Base-by-base conservation (phyloP, 192 early-diverging fungal genomes). In the Coemansia sp. region DNA sequence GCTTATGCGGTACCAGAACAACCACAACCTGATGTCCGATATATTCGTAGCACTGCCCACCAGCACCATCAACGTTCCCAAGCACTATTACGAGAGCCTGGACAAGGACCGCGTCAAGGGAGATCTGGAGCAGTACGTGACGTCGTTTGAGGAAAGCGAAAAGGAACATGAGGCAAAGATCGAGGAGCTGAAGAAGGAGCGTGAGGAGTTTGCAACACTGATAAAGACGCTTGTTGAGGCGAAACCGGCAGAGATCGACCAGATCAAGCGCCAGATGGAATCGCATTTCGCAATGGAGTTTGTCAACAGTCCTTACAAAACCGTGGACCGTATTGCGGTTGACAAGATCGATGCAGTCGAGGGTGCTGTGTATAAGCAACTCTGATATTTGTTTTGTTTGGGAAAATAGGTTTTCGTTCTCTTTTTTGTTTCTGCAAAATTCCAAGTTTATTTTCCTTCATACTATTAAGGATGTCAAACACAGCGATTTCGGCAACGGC, bases 11-110 rank as follows among this genome's bases (percentile, higher is more conserved):
- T 79, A 79, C 59, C 76, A 79, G 44, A 65, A 73, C 56, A 79
- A 73, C 64, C 76, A 79, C 57, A 73, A 59, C 28, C 10, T 79
- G 45, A 73, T 79, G 76, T 59, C 76, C 5, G 76, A 79, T 37
- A 58, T 79, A 4, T 79, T 79, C 30, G 57, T 79, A 0, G 76
- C 76, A n/a, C 41, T 79, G 42, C 76, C 76, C 3, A 69, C 67
- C 0, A 79, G 76, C 67, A 69, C 67, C 2, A 62, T 73, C 20
- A 60, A 47, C 14, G n/a, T 58, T 6, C 70, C 70, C 28, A 61
- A 60, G 53, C 76, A 73, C 60, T 79, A 67, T 50, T 79, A 79
- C 29, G 67, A 73, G 41, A 40, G 57, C 2, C 25, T 68, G 57
- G 45, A 57, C 19, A 9, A 20, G 36, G 57, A 20, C 10, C n/a